Evolutionary conservation across 2,329 filamentous ascomycete genomes (phyloP).

Genomic region (Apiospora saccharicola): DNA sequence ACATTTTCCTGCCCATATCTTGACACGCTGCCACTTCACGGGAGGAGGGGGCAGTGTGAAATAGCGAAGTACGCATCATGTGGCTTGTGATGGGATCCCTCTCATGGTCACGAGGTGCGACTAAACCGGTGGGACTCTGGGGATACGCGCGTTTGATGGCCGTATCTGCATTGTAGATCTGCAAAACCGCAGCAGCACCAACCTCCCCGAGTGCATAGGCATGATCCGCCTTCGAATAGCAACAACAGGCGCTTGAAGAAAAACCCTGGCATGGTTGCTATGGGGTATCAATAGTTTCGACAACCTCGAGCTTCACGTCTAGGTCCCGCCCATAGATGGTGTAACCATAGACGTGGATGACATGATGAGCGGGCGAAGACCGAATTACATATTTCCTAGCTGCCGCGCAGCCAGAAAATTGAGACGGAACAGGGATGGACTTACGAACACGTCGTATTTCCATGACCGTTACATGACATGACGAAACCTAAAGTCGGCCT

Average conservation of each 20-base stretch:
- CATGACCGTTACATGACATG: background rate
- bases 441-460: background rate
- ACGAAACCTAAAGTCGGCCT: background rate
- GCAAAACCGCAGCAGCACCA: background rate
- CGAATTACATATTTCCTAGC: background rate
- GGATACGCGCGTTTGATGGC: background rate
- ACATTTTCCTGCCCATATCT: too few relatives aligned
- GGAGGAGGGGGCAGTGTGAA: background rate
- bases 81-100: background rate
- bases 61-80: background rate
- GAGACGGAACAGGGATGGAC: background rate
- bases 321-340: background rate
- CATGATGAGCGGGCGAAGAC: background rate
- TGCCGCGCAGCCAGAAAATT: too few relatives aligned
- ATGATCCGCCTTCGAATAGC: background rate
- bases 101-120: background rate
- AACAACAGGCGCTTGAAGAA: background rate
- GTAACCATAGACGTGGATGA: background rate
- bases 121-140: background rate
- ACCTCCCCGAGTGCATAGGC: background rate
- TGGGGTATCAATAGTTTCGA: background rate
- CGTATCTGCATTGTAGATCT: background rate
- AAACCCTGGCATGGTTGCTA: background rate
- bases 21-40: background rate
- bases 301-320: background rate